phyloP scores from a whole-genome alignment of 441 rosid species.

The Populus tomentosa region DNA sequence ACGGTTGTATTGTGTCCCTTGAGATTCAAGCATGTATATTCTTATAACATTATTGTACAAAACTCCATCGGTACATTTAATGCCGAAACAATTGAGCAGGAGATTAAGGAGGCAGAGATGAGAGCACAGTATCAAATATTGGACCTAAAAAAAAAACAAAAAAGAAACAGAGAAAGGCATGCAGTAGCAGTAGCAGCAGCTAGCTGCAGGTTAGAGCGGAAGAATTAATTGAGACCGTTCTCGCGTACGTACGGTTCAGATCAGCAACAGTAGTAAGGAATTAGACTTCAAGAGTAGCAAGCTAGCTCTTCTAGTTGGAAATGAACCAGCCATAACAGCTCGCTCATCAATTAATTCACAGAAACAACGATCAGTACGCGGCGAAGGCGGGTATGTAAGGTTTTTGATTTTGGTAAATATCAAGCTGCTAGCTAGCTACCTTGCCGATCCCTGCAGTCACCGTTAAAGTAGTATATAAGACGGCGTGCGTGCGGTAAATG shows the following conservation, averaged over 20 bases:
- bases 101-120: not conserved
- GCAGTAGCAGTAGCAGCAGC: not conserved
- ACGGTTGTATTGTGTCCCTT: not conserved
- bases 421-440: no score
- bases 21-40: not conserved
- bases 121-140: not conserved
- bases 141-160: not conserved
- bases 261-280: not conserved
- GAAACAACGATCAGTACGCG: not conserved
- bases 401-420: no score
- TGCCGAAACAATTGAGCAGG: not conserved
- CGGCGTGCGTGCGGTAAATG: no score
- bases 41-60: not conserved
- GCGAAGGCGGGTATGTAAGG: no score
- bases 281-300: not conserved
- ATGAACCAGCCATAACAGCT: not conserved
- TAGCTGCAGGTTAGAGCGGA: not conserved
- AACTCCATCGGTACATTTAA: not conserved
- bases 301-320: not conserved
- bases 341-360: not conserved
- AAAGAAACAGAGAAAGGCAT: not conserved
- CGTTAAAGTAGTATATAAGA: no score
- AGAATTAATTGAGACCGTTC: not conserved
- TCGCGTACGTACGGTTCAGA: not conserved
- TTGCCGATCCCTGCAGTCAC: no score